A percentile compares a stretch with the other conserved stretches of the same genome.
phyloP scores from a whole-genome alignment of 805 yeast genomes.

The Ogataea salicorniae region DNA sequence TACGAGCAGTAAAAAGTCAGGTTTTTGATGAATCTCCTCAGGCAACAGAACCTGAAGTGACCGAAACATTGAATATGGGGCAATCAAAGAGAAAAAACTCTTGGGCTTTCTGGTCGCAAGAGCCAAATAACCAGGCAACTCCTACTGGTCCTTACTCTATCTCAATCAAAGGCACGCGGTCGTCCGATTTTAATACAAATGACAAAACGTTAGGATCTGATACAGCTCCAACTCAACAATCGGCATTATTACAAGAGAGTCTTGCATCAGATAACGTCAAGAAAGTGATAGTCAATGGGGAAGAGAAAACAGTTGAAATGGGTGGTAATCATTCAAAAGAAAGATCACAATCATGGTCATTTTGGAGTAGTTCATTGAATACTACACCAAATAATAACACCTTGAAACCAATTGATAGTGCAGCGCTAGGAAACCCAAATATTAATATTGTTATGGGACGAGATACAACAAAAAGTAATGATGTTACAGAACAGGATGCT shows the following conservation, averaged over 20 bases:
- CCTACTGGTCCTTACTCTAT: background rate
- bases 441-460: slow-evolving; percentile 1
- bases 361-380: slow-evolving; percentile 16
- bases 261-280: slow-evolving; percentile 6
- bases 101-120: slow-evolving; percentile 24
- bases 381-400: background rate
- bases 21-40: slow-evolving; percentile 15
- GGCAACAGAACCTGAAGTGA: background rate
- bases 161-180: too few species aligned
- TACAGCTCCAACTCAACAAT: too few species aligned
- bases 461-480: background rate
- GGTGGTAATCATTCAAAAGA: slow-evolving; percentile 2
- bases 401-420: background rate
- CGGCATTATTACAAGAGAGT: background rate
- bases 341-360: slow-evolving; percentile 25
- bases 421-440: slow-evolving; percentile 2
- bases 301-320: slow-evolving; percentile 1
- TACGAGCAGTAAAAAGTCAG: slow-evolving; percentile 18
- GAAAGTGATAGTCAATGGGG: slow-evolving; percentile 11
- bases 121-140: background rate
- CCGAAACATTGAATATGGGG: background rate
- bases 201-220: background rate
- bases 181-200: background rate
- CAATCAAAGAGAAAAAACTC: slow-evolving; percentile 14
- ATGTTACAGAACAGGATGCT: slow-evolving; percentile 13